Conservation (phyloP, 305 asterid genomes). For the Solanum hybrid region DNA sequence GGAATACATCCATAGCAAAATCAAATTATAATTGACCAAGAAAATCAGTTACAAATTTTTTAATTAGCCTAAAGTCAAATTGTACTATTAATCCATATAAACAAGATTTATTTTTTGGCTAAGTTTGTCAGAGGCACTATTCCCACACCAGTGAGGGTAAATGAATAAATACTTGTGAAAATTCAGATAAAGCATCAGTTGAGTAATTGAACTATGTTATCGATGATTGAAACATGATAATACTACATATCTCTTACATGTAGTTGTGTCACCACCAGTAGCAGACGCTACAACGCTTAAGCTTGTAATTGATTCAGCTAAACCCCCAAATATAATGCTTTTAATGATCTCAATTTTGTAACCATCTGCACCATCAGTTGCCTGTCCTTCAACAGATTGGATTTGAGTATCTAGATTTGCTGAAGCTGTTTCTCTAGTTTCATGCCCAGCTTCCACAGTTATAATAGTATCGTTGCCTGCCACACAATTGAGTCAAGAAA, state of each 20-base stretch:
- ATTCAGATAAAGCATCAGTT: background rate
- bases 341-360: slow-evolving; percentile 58
- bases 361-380: slow-evolving; percentile 27
- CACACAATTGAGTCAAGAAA: slow-evolving; percentile 1
- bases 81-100: background rate
- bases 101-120: background rate
- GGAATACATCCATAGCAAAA: background rate
- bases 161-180: background rate
- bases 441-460: slow-evolving; percentile 31
- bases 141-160: background rate
- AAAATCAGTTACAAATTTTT: background rate
- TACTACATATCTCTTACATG: slow-evolving; percentile 43
- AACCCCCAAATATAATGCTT: slow-evolving; percentile 86
- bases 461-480: slow-evolving; percentile 60
- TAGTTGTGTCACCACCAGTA: slow-evolving; percentile 66
- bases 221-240: background rate
- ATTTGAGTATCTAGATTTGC: slow-evolving; percentile 23
- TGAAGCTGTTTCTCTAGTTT: slow-evolving; percentile 16
- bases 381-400: slow-evolving; percentile 13
- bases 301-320: slow-evolving; percentile 77
- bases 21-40: background rate
- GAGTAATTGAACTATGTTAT: background rate
- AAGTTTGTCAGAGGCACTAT: background rate
- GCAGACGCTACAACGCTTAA: slow-evolving; percentile 79
- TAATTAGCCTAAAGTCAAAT: background rate